Conservation (phyloP, 1,284 basidiomycete species). For the Malassezia japonica region DNA sequence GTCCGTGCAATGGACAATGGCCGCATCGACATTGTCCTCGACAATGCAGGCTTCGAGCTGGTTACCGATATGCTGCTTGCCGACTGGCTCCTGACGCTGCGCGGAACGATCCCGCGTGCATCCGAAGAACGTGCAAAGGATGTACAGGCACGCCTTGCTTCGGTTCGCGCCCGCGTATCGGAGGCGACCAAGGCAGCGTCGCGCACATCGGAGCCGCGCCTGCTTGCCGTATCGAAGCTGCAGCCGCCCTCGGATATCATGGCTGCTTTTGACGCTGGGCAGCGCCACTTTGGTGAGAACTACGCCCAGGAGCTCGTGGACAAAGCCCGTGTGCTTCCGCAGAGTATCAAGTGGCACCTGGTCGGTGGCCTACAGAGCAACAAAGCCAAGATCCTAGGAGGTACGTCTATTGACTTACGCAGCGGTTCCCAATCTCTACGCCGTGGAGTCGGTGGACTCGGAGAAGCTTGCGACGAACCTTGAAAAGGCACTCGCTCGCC, state of each 20-base stretch:
- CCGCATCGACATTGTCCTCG: constrained; percentile 76
- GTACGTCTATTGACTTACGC: constrained; percentile 52
- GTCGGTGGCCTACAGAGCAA: constrained; percentile 91
- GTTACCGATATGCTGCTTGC: constrained; percentile 90
- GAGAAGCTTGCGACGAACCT: constrained; percentile 71
- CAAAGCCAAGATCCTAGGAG: constrained; percentile 80
- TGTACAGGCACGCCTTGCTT: not conserved
- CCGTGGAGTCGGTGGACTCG: constrained; percentile 83
- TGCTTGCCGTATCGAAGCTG: constrained; percentile 89
- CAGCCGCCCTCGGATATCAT: constrained; percentile 80
- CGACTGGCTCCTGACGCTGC: constrained; percentile 57
- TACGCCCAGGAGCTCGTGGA: constrained; percentile 92
- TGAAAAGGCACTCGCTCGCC: constrained; percentile 62
- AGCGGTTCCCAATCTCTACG: constrained; percentile 81
- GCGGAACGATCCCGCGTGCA: constrained; percentile 5
- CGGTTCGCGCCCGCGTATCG: constrained; percentile 2
- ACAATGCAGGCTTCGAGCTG: constrained; percentile 86
- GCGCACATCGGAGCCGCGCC: constrained; percentile 44
- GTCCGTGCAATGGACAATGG: constrained; percentile 57
- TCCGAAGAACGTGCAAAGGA: not conserved
- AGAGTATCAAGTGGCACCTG: constrained; percentile 72
- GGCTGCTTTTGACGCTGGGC: constrained; percentile 55
- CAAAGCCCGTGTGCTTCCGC: constrained; percentile 50
- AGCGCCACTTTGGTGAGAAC: constrained; percentile 92
- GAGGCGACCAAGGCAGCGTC: not conserved